phyloP scores from a whole-genome alignment of 495 filamentous ascomycete genomes.

The Cercophora scortea region DNA sequence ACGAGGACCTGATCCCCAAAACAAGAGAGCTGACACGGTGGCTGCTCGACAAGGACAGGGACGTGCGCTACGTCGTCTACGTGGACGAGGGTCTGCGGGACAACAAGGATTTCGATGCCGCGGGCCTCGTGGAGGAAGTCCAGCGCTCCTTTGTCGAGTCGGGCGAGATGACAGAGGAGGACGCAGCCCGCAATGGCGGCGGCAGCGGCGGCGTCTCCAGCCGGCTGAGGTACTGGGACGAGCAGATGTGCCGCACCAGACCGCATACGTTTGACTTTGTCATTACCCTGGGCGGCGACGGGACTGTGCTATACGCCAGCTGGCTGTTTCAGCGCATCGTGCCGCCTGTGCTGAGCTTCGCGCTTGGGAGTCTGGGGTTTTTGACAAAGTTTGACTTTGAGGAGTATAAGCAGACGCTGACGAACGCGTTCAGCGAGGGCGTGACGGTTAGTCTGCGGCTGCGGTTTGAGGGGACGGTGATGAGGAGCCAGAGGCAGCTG shows the following conservation, averaged over 20 bases:
- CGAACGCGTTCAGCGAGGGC: constrained; percentile 68
- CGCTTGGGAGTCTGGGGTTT: constrained; percentile 86
- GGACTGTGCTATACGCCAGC: constrained; percentile 88
- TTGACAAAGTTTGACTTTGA: constrained; percentile 93
- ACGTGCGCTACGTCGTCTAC: constrained; percentile 63
- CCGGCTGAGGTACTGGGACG: constrained; percentile 75
- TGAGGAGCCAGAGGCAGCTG: constrained; percentile 57
- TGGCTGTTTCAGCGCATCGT: constrained; percentile 98
- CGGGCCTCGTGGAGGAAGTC: constrained; percentile 47
- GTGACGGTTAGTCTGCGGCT: constrained; percentile 82
- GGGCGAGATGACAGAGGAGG: constrained; percentile 8
- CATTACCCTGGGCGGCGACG: constrained; percentile 91
- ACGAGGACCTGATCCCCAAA: constrained; percentile 69
- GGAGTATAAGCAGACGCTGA: constrained; percentile 60
- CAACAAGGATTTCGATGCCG: constrained; percentile 63
- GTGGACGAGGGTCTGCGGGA: constrained; percentile 68
- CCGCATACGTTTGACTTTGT: constrained; percentile 93
- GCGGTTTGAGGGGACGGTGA: constrained; percentile 90
- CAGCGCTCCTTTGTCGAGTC: constrained; percentile 17
- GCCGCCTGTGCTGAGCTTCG: constrained; percentile 85
- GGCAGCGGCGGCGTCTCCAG: constrained; percentile 25
- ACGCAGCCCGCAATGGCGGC: not conserved
- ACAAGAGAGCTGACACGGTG: constrained; percentile 74
- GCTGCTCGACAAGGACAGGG: constrained; percentile 72
- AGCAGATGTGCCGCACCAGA: constrained; percentile 61